Base-by-base conservation (phyloP, 441 rosid species). In the Biscutella laevigata region DNA sequence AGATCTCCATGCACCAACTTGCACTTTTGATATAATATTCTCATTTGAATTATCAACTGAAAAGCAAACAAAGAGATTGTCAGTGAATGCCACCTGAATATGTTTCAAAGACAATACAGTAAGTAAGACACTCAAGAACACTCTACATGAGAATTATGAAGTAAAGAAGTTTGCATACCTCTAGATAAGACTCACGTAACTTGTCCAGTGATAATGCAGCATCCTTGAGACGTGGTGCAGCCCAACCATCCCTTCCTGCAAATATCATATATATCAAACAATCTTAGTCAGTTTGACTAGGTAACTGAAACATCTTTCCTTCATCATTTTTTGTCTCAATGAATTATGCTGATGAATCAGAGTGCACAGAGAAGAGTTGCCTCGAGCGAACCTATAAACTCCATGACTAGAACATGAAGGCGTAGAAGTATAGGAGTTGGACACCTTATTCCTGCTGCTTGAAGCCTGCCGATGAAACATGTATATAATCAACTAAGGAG, bases 171-270 rank as follows among this genome's bases (percentile, higher is more conserved):
- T 53, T 55, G 30, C 47, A 26, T 53, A 88, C 98, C 98, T 91
- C 96, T 41, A 82, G 57, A 74, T 88, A 91, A 67, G 89, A 66
- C 77, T 91, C 98, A 0, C 96, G 95, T 55, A 91, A 62, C 71
- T 76, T 88, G 68, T 85, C 96, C 48, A 75, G 52, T 38, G 98
- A 86, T 66, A 91, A 62, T 19, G 77, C 75, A 61, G 98, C 98
- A 79, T 88, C 98, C 85, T 88, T 91, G 45, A 91, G 91, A 57
- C 96, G 95, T 22, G 98, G 98, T 15, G 98, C 96, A 42, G 98
- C 96, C 88, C 91, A 85, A 54, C 98, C 98, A 42, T 74, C 61
- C 62, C 77, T 83, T 40, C 98, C 96, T 91, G 67, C 39, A 65
- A 52, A 52, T 41, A 53, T 2, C n/a, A 54, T 8, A 5, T 19